Percentiles rank a stretch among this genome's conserved stretches.
phyloP scores from a whole-genome alignment of 2,329 filamentous ascomycete species.

The Neopestalotiopsis rosae region DNA sequence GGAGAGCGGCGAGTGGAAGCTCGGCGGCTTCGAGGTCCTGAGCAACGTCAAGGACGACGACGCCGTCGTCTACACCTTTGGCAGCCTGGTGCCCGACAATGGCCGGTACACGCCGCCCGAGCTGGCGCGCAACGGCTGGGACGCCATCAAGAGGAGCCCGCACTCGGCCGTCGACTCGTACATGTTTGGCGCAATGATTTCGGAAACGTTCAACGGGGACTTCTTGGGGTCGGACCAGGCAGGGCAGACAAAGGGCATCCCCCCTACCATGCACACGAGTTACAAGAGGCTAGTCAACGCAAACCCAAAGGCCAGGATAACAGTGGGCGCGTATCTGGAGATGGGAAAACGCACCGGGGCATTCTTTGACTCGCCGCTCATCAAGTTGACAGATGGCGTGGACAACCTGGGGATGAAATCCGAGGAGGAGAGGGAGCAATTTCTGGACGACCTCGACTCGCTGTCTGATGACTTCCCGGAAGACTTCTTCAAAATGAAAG shows the following conservation, averaged over 20 bases:
- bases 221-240: conserved; percentile 80
- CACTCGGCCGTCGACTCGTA: conserved; percentile 86
- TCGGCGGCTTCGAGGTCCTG: conserved; percentile 90
- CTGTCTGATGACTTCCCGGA: conserved; percentile 94
- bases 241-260: conserved; percentile 84
- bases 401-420: conserved; percentile 91
- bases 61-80: conserved; percentile 81
- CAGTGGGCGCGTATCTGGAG: conserved; percentile 84
- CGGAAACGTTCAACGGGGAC: conserved; percentile 89
- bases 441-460: conserved; percentile 85
- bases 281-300: conserved; percentile 89
- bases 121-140: conserved; percentile 87
- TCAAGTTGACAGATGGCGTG: conserved; percentile 89
- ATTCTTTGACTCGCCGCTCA: conserved; percentile 92
- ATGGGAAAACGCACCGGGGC: conserved; percentile 82
- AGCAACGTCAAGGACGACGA: conserved; percentile 97
- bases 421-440: conserved; percentile 81
- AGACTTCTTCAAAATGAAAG: conserved; percentile 97
- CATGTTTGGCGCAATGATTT: conserved; percentile 81
- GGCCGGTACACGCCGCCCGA: conserved; percentile 87
- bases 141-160: conserved; percentile 82
- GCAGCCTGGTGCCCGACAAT: conserved; percentile 85
- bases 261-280: conserved; percentile 84
- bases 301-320: conserved; percentile 88
- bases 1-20: conserved; percentile 97